A percentile compares a stretch with the other conserved stretches of the same genome.
phyloP scores from a whole-genome alignment of 352 stramenopile genomes.

The Plasmopara viticola region DNA sequence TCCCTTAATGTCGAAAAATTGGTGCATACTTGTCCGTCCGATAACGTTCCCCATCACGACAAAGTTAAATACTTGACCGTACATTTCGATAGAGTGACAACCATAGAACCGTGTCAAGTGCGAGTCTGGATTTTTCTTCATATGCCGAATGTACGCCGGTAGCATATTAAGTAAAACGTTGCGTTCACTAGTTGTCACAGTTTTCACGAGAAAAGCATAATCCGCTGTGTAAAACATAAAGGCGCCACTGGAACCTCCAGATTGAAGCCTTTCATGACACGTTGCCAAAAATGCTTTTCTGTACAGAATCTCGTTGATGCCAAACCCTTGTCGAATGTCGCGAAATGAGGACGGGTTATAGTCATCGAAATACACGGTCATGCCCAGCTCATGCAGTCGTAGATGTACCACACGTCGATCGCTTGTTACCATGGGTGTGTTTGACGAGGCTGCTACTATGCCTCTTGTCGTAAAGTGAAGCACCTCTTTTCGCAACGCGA shows the following conservation, averaged over 20 bases:
- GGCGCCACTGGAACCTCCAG: conserved; percentile 75
- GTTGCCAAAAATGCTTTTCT: conserved; percentile 74
- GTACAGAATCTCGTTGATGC: conserved; percentile 72
- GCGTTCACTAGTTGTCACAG: conserved; percentile 73
- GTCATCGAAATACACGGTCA: conserved; percentile 77
- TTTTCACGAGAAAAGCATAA: conserved; percentile 86
- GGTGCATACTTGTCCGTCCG: conserved; percentile 74
- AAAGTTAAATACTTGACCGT: conserved; percentile 83
- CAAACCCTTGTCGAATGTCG: conserved; percentile 71
- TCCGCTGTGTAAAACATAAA: conserved; percentile 91
- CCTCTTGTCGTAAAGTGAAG: conserved; percentile 85
- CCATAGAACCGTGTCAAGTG: conserved; percentile 87
- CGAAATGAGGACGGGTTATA: conserved; percentile 67
- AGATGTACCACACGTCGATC: conserved; percentile 56
- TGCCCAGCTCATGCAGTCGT: conserved; percentile 73
- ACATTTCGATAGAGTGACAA: conserved; percentile 88
- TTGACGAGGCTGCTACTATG: conserved; percentile 70
- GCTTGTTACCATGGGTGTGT: conserved; percentile 43
- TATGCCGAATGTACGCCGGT: conserved; percentile 71
- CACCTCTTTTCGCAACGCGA: conserved; percentile 81
- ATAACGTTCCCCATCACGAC: conserved; percentile 90
- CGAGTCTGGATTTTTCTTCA: conserved; percentile 70
- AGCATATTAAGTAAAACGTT: conserved; percentile 78
- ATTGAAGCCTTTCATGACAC: conserved; percentile 78
- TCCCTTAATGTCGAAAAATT: conserved; percentile 89